phyloP scores from a whole-genome alignment of 2,329 filamentous ascomycete genomes.

The Sporothrix mexicana region DNA sequence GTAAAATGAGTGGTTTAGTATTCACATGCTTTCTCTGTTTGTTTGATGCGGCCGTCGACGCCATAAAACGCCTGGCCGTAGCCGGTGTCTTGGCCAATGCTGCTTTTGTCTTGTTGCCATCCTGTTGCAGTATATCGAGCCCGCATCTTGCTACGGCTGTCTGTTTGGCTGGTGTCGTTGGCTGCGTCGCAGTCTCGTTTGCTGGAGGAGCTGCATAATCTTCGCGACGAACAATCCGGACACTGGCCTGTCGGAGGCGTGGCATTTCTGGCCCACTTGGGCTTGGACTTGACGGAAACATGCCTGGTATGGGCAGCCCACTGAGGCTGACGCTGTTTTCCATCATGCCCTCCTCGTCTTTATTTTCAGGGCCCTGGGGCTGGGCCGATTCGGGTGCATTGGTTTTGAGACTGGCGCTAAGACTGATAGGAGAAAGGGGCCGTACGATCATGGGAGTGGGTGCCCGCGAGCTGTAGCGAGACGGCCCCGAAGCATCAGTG shows the following conservation, averaged over 20 bases:
- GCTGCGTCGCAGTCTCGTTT: not conserved
- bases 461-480: constrained; percentile 67
- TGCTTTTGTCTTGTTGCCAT: not conserved
- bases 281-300: constrained; percentile 37
- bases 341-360: not conserved
- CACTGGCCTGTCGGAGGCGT: constrained; percentile 50
- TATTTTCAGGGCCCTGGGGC: not conserved
- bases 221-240: constrained; percentile 52
- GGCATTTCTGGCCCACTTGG: constrained; percentile 34
- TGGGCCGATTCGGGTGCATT: constrained; percentile 41
- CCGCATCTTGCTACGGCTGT: constrained; percentile 21
- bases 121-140: not conserved
- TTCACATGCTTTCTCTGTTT: constrained; percentile 48
- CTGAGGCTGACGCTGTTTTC: constrained; percentile 33
- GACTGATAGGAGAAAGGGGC: constrained; percentile 51
- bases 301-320: constrained; percentile 38
- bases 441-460: constrained; percentile 73
- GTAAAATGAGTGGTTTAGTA: constrained; percentile 53
- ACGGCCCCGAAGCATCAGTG: constrained; percentile 64
- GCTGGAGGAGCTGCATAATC: constrained; percentile 36
- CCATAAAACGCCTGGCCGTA: constrained; percentile 50
- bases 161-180: not conserved
- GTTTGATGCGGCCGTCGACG: constrained; percentile 52
- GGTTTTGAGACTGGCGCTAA: constrained; percentile 12
- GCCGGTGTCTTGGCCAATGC: constrained; percentile 36